Evolutionary conservation across 2,329 filamentous ascomycete genomes (phyloP).

Genomic region (Tolypocladium paradoxum): DNA sequence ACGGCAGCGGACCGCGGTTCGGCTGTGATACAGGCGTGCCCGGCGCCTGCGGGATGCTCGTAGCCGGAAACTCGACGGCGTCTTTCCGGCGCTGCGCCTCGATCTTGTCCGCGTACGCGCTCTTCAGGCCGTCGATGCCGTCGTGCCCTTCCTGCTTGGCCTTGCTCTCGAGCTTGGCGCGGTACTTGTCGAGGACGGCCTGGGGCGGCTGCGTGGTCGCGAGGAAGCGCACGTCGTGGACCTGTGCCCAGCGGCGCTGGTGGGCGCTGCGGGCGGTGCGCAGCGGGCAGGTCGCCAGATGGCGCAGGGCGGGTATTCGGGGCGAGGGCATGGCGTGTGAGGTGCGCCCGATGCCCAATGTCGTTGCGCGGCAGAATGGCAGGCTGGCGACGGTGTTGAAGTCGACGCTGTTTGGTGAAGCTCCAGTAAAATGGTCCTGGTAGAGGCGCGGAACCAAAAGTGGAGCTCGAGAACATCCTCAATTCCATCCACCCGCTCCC

Average conservation of each 20-base stretch:
- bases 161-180: slow-evolving; percentile 72
- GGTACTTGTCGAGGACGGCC: slow-evolving; percentile 73
- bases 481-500: background rate
- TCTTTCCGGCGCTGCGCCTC: slow-evolving; percentile 57
- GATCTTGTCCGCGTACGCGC: slow-evolving; percentile 80
- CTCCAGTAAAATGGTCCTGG: background rate
- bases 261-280: slow-evolving; percentile 22
- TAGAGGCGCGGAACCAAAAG: background rate
- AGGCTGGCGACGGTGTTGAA: background rate
- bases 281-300: slow-evolving; percentile 24
- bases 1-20: slow-evolving; percentile 19
- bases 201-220: slow-evolving; percentile 62
- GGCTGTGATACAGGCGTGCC: slow-evolving; percentile 25
- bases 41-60: slow-evolving; percentile 23
- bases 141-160: slow-evolving; percentile 61
- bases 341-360: slow-evolving; percentile 1
- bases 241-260: slow-evolving; percentile 81
- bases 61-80: slow-evolving; percentile 35
- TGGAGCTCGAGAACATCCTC: background rate
- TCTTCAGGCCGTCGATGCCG: slow-evolving; percentile 65
- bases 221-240: slow-evolving; percentile 85
- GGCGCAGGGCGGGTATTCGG: slow-evolving; percentile 36
- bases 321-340: slow-evolving; percentile 34
- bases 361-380: background rate
- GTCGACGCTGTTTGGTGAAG: background rate